Evolutionary conservation across 169 alveolate species (phyloP).

Genomic region (Plasmodium yoelii): DNA sequence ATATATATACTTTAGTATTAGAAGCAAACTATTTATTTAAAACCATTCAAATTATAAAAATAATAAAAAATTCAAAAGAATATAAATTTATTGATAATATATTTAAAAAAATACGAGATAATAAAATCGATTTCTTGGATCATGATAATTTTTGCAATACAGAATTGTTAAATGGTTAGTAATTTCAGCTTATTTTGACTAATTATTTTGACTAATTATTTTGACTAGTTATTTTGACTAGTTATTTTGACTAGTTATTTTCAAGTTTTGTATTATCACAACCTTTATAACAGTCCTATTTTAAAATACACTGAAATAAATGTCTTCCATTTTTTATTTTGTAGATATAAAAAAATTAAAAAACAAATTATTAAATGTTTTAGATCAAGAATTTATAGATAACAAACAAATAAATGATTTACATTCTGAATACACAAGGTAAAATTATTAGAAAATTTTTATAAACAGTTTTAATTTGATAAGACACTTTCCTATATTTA

Average conservation of each 20-base stretch:
- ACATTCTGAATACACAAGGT: constrained; percentile 35
- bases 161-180: constrained; percentile 12
- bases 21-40: constrained; percentile 20
- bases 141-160: neutral
- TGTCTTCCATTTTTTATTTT: neutral
- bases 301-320: neutral
- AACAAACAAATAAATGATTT: constrained; percentile 14
- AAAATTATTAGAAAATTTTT: neutral
- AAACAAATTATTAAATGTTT: constrained; percentile 8
- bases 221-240: too few species aligned
- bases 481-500: too few species aligned
- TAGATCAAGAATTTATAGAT: constrained; percentile 40
- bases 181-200: too few species aligned
- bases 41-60: neutral
- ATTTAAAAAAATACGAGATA: constrained; percentile 24
- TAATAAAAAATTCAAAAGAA: constrained; percentile 18
- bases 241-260: too few species aligned
- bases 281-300: too few species aligned
- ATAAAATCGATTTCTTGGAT: constrained; percentile 9
- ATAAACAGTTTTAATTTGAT: too few species aligned
- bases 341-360: constrained; percentile 33
- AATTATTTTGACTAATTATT: too few species aligned
- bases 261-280: too few species aligned
- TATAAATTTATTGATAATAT: constrained; percentile 24
- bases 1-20: constrained; percentile 4